phyloP scores from a whole-genome alignment of 1,284 basidiomycete genomes.

The Sphaerobolus stellatus region DNA sequence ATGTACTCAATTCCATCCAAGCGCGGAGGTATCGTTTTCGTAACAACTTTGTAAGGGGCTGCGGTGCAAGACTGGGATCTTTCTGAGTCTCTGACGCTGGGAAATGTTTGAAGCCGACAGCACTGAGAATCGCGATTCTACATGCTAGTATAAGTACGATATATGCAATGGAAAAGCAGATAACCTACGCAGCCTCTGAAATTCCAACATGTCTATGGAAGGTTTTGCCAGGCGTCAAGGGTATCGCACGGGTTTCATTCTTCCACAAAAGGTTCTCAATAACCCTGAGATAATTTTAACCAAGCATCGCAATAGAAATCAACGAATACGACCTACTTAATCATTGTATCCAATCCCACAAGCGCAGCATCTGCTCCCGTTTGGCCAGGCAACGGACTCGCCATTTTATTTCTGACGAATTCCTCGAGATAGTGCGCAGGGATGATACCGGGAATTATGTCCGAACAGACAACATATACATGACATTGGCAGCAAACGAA shows the following conservation, averaged over 20 bases:
- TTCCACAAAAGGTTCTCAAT: conserved; percentile 73
- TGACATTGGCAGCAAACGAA: conserved; percentile 82
- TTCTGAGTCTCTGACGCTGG: conserved; percentile 28
- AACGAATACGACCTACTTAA: conserved; percentile 48
- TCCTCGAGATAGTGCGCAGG: conserved; percentile 51
- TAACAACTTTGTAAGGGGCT: conserved; percentile 47
- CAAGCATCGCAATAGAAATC: conserved; percentile 3
- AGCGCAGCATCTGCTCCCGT: conserved; percentile 51
- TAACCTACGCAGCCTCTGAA: conserved; percentile 56
- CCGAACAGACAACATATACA: conserved; percentile 65
- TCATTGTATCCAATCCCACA: conserved; percentile 63
- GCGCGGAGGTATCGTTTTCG: conserved; percentile 65
- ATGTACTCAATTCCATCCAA: conserved; percentile 73
- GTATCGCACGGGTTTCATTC: conserved; percentile 58
- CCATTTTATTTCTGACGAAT: conserved; percentile 42
- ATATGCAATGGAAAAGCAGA: neutral
- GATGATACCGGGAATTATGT: conserved; percentile 69
- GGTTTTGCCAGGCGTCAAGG: conserved; percentile 45
- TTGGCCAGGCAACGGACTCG: conserved; percentile 39
- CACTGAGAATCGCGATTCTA: conserved; percentile 55
- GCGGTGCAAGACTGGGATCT: conserved; percentile 51
- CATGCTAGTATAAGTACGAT: too few species aligned
- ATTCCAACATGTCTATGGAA: conserved; percentile 70
- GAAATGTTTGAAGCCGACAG: conserved; percentile 51
- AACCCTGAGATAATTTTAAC: conserved; percentile 43